Percentiles rank a stretch among this genome's conserved stretches.
Conservation (phyloP, 2,329 filamentous ascomycete genomes). For the Celoporthe dispersa region DNA sequence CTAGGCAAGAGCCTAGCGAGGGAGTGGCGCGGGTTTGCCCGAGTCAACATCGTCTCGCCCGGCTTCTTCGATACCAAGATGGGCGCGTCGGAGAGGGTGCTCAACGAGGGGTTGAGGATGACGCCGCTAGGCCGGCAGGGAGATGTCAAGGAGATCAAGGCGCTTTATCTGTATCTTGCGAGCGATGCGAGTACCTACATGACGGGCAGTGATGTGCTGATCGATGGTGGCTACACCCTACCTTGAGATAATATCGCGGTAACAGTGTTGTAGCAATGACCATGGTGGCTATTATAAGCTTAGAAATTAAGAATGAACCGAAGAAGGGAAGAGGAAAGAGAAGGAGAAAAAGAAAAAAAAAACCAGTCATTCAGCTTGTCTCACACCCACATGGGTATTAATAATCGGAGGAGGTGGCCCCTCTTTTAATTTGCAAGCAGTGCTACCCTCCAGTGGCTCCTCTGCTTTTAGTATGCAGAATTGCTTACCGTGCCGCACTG, state of each 20-base stretch:
- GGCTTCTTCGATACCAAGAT: conserved; percentile 60
- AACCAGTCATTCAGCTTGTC: background rate
- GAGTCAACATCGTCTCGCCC: conserved; percentile 27
- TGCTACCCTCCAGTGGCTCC: background rate
- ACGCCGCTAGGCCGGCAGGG: conserved; percentile 59
- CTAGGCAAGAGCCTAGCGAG: conserved; percentile 59
- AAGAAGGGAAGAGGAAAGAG: background rate
- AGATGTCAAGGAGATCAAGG: conserved; percentile 69
- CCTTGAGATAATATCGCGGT: conserved; percentile 16
- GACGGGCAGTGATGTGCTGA: conserved; percentile 53
- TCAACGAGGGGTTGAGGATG: conserved; percentile 56
- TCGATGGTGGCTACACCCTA: conserved; percentile 45
- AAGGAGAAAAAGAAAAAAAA: background rate
- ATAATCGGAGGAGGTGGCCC: background rate
- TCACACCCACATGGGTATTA: background rate
- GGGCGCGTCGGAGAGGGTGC: conserved; percentile 47
- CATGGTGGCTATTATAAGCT: no score
- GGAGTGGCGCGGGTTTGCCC: conserved; percentile 43
- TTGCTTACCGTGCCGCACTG: background rate
- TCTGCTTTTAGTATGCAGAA: background rate
- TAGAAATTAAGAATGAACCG: background rate
- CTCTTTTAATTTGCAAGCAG: background rate
- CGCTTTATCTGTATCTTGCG: conserved; percentile 57
- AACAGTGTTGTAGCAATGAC: background rate
- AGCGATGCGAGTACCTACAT: conserved; percentile 56